These are phyloP conservation scores for Knoxia roxburghii DNA, from an alignment of 257 asterid species.

Conservation along the genomic window DNA sequence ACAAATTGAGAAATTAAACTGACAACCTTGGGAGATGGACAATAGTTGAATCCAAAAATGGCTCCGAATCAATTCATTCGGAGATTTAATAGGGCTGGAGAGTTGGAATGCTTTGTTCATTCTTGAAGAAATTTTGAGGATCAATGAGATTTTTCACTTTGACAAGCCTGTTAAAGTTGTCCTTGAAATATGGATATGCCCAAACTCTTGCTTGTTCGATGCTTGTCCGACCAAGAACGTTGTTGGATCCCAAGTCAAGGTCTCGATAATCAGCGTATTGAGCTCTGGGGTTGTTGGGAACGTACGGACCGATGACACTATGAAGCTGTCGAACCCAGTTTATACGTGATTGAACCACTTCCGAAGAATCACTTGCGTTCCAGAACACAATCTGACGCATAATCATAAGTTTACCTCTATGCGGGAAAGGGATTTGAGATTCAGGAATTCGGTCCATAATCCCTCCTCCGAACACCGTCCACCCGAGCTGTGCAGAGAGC, in stretches of 20 bases:
- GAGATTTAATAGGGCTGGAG: neutral
- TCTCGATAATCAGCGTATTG: slow-evolving; percentile 10
- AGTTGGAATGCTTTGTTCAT: slow-evolving; percentile 17
- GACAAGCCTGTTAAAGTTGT: slow-evolving; percentile 8
- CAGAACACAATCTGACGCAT: neutral
- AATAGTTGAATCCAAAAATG: too few relatives aligned
- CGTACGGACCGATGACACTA: neutral
- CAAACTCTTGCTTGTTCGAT: neutral
- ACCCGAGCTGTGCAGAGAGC: neutral
- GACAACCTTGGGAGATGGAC: too few relatives aligned
- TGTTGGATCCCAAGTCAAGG: slow-evolving; percentile 14
- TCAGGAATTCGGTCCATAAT: neutral
- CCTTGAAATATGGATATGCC: slow-evolving; percentile 1
- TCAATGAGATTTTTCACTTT: slow-evolving; percentile 4
- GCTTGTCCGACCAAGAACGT: neutral
- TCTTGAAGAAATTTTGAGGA: slow-evolving; percentile 5
- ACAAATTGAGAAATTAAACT: too few relatives aligned
- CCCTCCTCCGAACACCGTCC: slow-evolving; percentile 8
- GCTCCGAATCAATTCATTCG: too few relatives aligned
- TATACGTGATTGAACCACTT: neutral
- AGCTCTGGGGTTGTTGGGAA: slow-evolving; percentile 6
- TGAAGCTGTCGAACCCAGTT: slow-evolving; percentile 2
- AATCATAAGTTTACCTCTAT: neutral
- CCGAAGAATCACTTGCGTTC: neutral
- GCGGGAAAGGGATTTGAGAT: slow-evolving; percentile 8